Evolutionary conservation across 2,329 filamentous ascomycete genomes (phyloP).

Genomic region (Fusarium multiceps): DNA sequence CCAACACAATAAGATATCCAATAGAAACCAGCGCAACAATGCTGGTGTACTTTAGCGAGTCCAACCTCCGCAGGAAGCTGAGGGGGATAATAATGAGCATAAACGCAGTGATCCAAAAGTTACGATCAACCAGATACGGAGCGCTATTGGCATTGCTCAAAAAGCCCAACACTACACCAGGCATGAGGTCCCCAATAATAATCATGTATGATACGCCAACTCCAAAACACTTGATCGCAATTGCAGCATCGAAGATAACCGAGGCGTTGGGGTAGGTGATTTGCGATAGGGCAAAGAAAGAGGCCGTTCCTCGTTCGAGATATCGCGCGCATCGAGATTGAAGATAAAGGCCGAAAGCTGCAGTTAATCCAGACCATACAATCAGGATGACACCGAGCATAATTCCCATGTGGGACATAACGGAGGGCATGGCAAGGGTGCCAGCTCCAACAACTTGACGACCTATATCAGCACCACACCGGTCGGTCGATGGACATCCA

Average conservation of each 20-base stretch:
- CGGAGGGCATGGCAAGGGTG: conserved; percentile 93
- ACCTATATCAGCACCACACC: conserved; percentile 33
- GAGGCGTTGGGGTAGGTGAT: conserved; percentile 97
- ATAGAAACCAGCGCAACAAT: conserved; percentile 92
- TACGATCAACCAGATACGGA: conserved; percentile 84
- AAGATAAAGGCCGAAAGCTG: conserved; percentile 93
- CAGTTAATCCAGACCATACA: conserved; percentile 88
- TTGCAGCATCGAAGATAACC: conserved; percentile 94
- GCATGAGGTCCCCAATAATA: conserved; percentile 98
- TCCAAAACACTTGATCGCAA: conserved; percentile 97
- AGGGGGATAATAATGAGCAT: conserved; percentile 97
- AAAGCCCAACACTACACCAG: conserved; percentile 88
- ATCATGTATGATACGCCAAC: conserved; percentile 98
- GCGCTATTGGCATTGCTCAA: conserved; percentile 68
- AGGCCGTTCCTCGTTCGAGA: conserved; percentile 86
- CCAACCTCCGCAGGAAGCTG: conserved; percentile 88
- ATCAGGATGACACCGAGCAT: conserved; percentile 85
- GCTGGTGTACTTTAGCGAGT: conserved; percentile 97
- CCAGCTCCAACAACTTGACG: conserved; percentile 86
- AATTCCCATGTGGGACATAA: conserved; percentile 95
- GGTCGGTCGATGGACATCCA: conserved; percentile 9
- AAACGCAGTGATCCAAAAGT: conserved; percentile 98
- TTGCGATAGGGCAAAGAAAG: conserved; percentile 97
- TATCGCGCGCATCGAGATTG: conserved; percentile 94
- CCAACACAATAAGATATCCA: conserved; percentile 90